phyloP scores from a whole-genome alignment of 192 early-diverging fungal genomes.

The Kickxella alabastrina region DNA sequence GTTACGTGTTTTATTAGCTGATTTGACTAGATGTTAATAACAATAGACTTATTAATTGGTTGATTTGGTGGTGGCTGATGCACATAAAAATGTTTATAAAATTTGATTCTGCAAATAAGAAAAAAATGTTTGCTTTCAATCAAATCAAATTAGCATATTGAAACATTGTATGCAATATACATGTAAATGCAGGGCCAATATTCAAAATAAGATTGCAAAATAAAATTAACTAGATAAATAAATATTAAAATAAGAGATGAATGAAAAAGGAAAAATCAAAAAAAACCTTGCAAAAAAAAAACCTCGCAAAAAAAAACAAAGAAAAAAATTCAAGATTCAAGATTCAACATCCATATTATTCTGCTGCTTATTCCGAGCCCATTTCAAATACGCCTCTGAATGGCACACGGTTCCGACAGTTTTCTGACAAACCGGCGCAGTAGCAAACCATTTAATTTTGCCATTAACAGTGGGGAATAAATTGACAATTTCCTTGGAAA shows the following conservation, averaged over 20 bases:
- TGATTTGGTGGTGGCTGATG: too few relatives aligned
- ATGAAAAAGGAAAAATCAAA: not conserved
- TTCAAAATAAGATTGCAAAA: not conserved
- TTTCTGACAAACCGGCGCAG: constrained; percentile 15
- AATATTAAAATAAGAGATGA: not conserved
- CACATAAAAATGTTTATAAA: too few relatives aligned
- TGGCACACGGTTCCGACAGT: constrained; percentile 7
- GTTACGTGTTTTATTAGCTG: too few relatives aligned
- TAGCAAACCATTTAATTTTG: constrained; percentile 41
- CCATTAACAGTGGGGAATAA: constrained; percentile 35
- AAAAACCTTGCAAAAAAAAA: not conserved
- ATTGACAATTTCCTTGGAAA: constrained; percentile 25
- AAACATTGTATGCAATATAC: too few relatives aligned
- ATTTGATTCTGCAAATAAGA: too few relatives aligned
- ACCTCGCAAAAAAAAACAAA: not conserved
- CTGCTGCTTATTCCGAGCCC: constrained; percentile 13
- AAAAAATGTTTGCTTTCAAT: too few relatives aligned
- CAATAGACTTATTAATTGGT: too few relatives aligned
- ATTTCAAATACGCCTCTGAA: constrained; percentile 27
- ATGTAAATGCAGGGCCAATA: not conserved
- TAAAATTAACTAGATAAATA: not conserved
- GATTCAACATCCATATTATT: not conserved
- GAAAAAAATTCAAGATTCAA: not conserved
- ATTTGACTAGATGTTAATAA: too few relatives aligned
- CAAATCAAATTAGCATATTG: too few relatives aligned